Evolutionary conservation across 176 grass and related monocot species (phyloP), one percentile per base, ranked within the genome.

Genomic region (Triticum turgidum): DNA sequence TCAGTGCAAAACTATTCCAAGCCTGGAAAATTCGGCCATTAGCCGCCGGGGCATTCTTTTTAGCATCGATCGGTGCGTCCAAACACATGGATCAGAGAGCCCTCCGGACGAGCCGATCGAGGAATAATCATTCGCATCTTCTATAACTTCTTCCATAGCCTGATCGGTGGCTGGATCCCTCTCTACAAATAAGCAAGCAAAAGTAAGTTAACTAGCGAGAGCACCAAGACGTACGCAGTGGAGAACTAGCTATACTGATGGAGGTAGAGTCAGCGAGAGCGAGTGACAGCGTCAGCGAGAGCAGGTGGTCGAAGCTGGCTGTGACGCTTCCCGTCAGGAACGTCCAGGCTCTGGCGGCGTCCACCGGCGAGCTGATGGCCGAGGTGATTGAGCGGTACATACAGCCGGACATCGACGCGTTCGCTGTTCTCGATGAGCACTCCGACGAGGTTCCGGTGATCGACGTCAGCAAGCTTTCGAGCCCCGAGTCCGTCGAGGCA

Each of bases 291-390:
- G 51, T n/a, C 54, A 12, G 38, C 5, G 77, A 73, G 14, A 73
- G 77, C 8, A 73, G 29, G 17, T 35, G 56, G 39, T 7, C 21
- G 45, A 45, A 41, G 29, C 3, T 76, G 44, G 86, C 0, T 2
- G 22, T 22, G 2, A 82, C 49, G 20, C 18, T 88, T 29, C 73
- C 80, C 1, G 68, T 90, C 22, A 83, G 65, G 18, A 94, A 91
- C 51, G 89, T 94, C 9, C 86, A 94, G 73, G 83, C 61, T n/a
- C 92, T 93, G 7, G 85, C 51, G 1, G 77, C 85, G 4, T 62
- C 37, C 68, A 29, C 33, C 22, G 69, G 49, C 15, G 54, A 84
- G 18, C 64, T 86, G 10, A 67, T 73, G 14, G 22, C 79, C 2
- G 83, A 83, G 3, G 24, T 20, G 6, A 25, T 92, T 29, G 64